Percentiles rank a stretch among this genome's conserved stretches.
Evolutionary conservation across 257 asterid species (phyloP).

Genomic region (Euphrasia confusa): DNA sequence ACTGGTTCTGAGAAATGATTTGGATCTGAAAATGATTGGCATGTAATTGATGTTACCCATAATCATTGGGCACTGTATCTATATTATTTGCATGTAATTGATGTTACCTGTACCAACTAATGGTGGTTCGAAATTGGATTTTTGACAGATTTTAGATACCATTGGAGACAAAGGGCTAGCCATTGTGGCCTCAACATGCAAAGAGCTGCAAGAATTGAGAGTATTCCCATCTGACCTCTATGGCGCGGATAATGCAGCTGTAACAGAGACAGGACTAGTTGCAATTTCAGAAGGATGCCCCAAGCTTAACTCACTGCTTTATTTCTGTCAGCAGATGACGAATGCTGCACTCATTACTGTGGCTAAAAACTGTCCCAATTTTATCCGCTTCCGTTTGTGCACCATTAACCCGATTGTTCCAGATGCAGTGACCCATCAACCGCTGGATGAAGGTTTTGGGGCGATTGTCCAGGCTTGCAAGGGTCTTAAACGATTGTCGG

Average conservation of each 20-base stretch:
- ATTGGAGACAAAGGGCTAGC: conserved; percentile 57
- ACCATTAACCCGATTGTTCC: conserved; percentile 50
- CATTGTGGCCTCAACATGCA: conserved; percentile 51
- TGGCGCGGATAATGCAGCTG: conserved; percentile 28
- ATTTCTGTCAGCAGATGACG: no score
- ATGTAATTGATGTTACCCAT: no score
- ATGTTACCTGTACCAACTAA: neutral
- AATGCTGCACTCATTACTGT: conserved; percentile 7
- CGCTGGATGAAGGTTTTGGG: conserved; percentile 73
- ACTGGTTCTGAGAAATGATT: no score
- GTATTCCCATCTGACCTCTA: conserved; percentile 44
- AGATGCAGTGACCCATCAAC: conserved; percentile 51
- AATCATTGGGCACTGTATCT: neutral
- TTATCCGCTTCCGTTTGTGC: conserved; percentile 50
- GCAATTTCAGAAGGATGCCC: conserved; percentile 67
- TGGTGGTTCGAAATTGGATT: neutral
- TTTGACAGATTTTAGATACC: conserved; percentile 46
- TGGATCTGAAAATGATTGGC: no score
- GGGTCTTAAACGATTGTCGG: conserved; percentile 58
- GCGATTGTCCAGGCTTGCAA: conserved; percentile 61
- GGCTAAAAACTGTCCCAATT: conserved; percentile 52
- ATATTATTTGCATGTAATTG: neutral
- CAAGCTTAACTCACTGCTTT: conserved; percentile 41
- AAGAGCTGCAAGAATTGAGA: conserved; percentile 54
- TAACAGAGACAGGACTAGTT: conserved; percentile 63